These are phyloP conservation scores for Fomitopsis pinicola DNA, from an alignment of 1,284 basidiomycete genomes.

Conservation along the genomic window DNA sequence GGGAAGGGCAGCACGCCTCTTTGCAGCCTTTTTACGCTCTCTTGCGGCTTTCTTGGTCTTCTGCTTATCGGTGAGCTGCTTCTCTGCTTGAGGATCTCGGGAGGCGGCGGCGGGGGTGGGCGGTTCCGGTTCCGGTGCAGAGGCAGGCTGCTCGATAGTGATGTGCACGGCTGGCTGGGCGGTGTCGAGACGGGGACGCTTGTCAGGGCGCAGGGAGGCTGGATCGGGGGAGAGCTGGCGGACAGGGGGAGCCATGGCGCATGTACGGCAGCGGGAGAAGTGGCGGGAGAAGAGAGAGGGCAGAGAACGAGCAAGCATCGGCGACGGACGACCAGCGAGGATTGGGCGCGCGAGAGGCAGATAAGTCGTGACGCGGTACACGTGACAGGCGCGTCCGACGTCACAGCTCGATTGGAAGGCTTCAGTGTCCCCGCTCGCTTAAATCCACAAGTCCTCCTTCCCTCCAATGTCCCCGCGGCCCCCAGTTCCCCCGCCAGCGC, in stretches of 20 bases:
- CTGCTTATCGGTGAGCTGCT: not conserved
- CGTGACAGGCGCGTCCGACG: conserved; percentile 2
- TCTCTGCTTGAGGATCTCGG: not conserved
- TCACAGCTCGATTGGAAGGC: too few relatives aligned
- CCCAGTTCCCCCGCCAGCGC: too few relatives aligned
- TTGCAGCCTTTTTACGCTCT: conserved; percentile 1
- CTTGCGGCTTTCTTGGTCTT: conserved; percentile 7
- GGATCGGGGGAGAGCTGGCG: not conserved
- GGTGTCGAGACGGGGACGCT: conserved; percentile 35
- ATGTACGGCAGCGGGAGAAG: not conserved
- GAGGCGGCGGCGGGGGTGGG: not conserved
- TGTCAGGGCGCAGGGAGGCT: conserved; percentile 22
- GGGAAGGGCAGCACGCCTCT: conserved; percentile 30
- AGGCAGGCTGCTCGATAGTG: conserved; percentile 2
- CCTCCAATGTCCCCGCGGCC: too few relatives aligned
- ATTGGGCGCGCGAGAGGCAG: not conserved
- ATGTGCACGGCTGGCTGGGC: conserved; percentile 4
- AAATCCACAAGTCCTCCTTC: too few relatives aligned
- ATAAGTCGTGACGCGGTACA: not conserved
- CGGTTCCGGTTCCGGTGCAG: not conserved
- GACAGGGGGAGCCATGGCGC: not conserved
- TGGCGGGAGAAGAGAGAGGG: not conserved
- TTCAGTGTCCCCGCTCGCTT: too few relatives aligned
- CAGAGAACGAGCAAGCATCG: not conserved
- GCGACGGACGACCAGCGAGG: not conserved